Conservation (phyloP, 139 green algal genomes). For the Coelastrella sp. region DNA sequence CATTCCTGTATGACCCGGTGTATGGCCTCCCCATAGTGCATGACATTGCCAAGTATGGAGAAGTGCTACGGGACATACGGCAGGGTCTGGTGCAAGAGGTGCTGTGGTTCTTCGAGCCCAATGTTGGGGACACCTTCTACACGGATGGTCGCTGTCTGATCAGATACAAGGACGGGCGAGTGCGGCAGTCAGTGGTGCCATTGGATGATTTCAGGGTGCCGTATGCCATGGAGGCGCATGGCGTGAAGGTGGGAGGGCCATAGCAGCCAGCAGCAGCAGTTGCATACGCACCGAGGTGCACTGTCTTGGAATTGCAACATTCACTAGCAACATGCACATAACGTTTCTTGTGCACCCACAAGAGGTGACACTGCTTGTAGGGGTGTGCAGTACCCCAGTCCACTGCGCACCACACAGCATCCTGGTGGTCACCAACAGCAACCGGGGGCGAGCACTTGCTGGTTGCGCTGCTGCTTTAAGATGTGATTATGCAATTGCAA, state of each 20-base stretch:
- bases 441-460: too few relatives aligned
- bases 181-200: slow-evolving; percentile 77
- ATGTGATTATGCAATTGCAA: too few relatives aligned
- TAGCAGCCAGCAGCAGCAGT: not conserved
- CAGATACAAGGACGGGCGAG: slow-evolving; percentile 58
- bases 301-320: not conserved
- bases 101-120: slow-evolving; percentile 67
- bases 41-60: slow-evolving; percentile 59
- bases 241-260: slow-evolving; percentile 52
- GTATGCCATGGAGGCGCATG: slow-evolving; percentile 79
- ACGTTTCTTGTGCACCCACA: too few relatives aligned
- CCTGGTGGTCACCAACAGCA: too few relatives aligned
- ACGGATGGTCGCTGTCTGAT: slow-evolving; percentile 76
- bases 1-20: slow-evolving; percentile 69
- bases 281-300: not conserved
- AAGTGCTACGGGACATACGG: slow-evolving; percentile 80
- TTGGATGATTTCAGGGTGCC: slow-evolving; percentile 67
- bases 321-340: not conserved
- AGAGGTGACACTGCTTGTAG: too few relatives aligned
- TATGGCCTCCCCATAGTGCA: slow-evolving; percentile 70
- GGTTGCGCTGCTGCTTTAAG: too few relatives aligned
- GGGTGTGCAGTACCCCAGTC: too few relatives aligned
- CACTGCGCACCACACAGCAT: too few relatives aligned
- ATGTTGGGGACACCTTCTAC: not conserved
- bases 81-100: slow-evolving; percentile 60